phyloP scores from a whole-genome alignment of 1,284 basidiomycete species.

The Anthracocystis setariae region DNA sequence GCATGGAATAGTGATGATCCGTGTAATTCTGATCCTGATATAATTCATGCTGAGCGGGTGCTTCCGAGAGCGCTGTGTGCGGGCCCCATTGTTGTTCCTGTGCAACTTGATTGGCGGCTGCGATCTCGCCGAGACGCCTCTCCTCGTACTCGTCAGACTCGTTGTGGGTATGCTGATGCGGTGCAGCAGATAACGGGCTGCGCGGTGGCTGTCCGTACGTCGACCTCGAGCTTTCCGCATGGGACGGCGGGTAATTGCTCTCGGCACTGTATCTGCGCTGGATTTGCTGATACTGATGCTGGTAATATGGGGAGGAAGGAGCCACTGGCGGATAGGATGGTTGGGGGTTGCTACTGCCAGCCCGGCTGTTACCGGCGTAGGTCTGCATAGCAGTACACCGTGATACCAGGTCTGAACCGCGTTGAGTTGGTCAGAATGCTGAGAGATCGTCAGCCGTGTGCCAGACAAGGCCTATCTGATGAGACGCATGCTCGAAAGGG shows the following conservation, averaged over 20 bases:
- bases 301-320: slow-evolving; percentile 26
- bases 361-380: slow-evolving; percentile 11
- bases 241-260: slow-evolving; percentile 15
- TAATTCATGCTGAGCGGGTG: slow-evolving; percentile 21
- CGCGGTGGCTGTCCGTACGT: slow-evolving; percentile 18
- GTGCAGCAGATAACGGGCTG: slow-evolving; percentile 15
- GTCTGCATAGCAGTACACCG: slow-evolving; percentile 4
- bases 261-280: slow-evolving; percentile 21
- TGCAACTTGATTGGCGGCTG: slow-evolving; percentile 43
- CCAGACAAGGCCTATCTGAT: too few relatives aligned
- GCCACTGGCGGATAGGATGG: slow-evolving; percentile 39
- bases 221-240: slow-evolving; percentile 19
- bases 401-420: too few relatives aligned
- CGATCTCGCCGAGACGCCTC: slow-evolving; percentile 44
- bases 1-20: slow-evolving; percentile 20
- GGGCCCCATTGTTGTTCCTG: slow-evolving; percentile 43
- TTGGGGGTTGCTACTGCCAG: slow-evolving; percentile 10
- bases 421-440: too few relatives aligned
- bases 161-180: slow-evolving; percentile 12
- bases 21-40: slow-evolving; percentile 16
- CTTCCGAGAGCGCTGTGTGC: slow-evolving; percentile 38
- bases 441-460: too few relatives aligned
- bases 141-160: slow-evolving; percentile 52
- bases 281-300: slow-evolving; percentile 3
- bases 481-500: too few relatives aligned